phyloP scores from a whole-genome alignment of 2,329 filamentous ascomycete species.

The Annulohypoxylon truncatum region DNA sequence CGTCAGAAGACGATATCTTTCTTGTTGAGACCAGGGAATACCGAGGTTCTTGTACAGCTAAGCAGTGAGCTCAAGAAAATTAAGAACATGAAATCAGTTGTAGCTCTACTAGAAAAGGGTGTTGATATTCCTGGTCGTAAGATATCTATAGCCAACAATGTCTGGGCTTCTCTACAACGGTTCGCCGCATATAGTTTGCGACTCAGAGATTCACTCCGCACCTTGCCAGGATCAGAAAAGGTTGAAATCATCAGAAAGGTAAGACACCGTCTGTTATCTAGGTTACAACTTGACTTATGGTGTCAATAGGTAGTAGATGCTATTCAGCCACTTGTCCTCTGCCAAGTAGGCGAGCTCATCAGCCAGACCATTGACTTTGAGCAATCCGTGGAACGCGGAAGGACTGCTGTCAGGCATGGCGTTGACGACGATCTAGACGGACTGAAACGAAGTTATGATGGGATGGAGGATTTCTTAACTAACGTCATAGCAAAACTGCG shows the following conservation, averaged over 20 bases:
- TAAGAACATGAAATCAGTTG: constrained; percentile 77
- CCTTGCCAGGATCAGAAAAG: constrained; percentile 64
- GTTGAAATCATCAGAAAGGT: constrained; percentile 67
- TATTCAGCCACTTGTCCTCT: constrained; percentile 66
- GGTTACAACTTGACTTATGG: constrained; percentile 8
- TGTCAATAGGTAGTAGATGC: constrained; percentile 57
- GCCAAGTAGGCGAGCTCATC: constrained; percentile 75
- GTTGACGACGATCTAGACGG: constrained; percentile 80
- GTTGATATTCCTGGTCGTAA: constrained; percentile 65
- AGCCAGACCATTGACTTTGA: constrained; percentile 83
- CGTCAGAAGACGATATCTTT: constrained; percentile 76
- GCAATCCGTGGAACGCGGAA: constrained; percentile 74
- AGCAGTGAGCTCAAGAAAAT: constrained; percentile 73
- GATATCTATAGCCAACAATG: constrained; percentile 69
- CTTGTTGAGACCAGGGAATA: constrained; percentile 76
- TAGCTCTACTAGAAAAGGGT: constrained; percentile 81
- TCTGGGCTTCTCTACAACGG: constrained; percentile 77
- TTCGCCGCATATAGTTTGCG: constrained; percentile 80
- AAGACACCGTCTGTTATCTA: constrained; percentile 21
- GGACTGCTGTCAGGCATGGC: constrained; percentile 78
- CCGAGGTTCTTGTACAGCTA: constrained; percentile 64
- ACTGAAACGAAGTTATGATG: constrained; percentile 81
- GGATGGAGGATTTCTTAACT: constrained; percentile 78
- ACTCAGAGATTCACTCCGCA: constrained; percentile 72
- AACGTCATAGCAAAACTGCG: constrained; percentile 74